Evolutionary conservation across 208 protist species (phyloP), one percentile per base, ranked within the genome.

Genomic region (Lotmaria passim): DNA sequence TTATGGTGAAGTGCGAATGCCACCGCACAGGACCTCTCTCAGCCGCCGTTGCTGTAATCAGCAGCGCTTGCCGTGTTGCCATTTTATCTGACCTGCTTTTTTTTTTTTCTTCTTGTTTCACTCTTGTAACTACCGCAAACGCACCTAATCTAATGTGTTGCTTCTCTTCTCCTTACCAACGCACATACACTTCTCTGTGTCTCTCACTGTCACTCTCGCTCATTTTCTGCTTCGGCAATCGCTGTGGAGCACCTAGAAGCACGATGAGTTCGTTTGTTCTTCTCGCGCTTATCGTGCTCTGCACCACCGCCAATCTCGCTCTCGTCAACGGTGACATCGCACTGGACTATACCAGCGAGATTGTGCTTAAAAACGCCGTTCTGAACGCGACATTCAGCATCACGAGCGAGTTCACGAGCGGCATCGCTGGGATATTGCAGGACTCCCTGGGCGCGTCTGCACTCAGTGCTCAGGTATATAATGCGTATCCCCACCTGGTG

Each of bases 361-460:
- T 93, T 30, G 59, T 81, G 19, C 61, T 93, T 21, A 33, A 71
- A 21, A 67, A 75, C 63, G 78, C 78, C 17, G 52, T 76, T 26
- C 28, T 44, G 2, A 56, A 73, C 46, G 58, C 75, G 17, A 38
- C 74, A 48, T 81, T 79, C 31, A 61, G 15, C 0, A 47, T 81
- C 23, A 79, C 69, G 8, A 15, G 41, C 15, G 23, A 26, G 0
- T 84, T 92, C 33, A 72, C 47, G 15, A 39, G 44, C 19, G 19
- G 43, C 17, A 63, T 85, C 7, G 73, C 47, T n/a, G 11, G n/a
- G 0, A 62, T 67, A 21, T 21, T 91, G n/a, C 69, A 81, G 31
- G 14, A n/a, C 12, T 75, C 72, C 48, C 58, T 78, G 21, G 15
- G n/a, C 6, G 30, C 69, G 21, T 19, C 46, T 23, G 23, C 55